Evolutionary conservation across 768 basidiomycete genomes (phyloP).

Genomic region (Sarcomyxa edulis): DNA sequence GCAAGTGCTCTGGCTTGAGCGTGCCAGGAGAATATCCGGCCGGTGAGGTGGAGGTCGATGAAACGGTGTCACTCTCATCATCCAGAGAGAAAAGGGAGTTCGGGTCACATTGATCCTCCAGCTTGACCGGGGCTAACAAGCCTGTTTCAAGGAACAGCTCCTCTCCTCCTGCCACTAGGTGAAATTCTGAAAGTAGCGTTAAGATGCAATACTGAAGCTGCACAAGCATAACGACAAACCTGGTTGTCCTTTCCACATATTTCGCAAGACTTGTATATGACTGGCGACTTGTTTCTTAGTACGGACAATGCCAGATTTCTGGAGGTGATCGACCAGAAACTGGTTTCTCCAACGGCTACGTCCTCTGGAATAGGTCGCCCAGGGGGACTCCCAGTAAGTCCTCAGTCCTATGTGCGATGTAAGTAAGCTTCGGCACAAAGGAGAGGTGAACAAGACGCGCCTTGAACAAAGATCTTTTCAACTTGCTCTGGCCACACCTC

Average conservation of each 20-base stretch:
- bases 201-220: conserved; percentile 12
- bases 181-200: conserved; percentile 46
- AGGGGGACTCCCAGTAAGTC: conserved; percentile 77
- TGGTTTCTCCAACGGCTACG: conserved; percentile 81
- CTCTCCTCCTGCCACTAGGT: conserved; percentile 77
- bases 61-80: conserved; percentile 29
- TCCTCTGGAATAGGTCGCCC: conserved; percentile 72
- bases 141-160: conserved; percentile 53
- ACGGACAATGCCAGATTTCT: conserved; percentile 62
- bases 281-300: conserved; percentile 89
- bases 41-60: conserved; percentile 6
- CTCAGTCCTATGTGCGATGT: conserved; percentile 47
- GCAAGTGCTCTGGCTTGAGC: conserved; percentile 2
- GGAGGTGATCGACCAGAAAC: conserved; percentile 78
- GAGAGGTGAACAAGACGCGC: conserved; percentile 24
- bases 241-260: conserved; percentile 85
- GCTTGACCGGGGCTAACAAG: conserved; percentile 47
- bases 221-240: conserved; percentile 32
- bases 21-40: not conserved
- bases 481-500: conserved; percentile 83
- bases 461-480: conserved; percentile 75
- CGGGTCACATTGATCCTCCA: conserved; percentile 46
- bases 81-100: conserved; percentile 38
- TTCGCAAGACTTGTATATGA: conserved; percentile 78
- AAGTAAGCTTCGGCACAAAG: conserved; percentile 5